These are phyloP conservation scores for Caloboletus firmus DNA, from an alignment of 1,284 basidiomycete genomes.

Conservation along the genomic window DNA sequence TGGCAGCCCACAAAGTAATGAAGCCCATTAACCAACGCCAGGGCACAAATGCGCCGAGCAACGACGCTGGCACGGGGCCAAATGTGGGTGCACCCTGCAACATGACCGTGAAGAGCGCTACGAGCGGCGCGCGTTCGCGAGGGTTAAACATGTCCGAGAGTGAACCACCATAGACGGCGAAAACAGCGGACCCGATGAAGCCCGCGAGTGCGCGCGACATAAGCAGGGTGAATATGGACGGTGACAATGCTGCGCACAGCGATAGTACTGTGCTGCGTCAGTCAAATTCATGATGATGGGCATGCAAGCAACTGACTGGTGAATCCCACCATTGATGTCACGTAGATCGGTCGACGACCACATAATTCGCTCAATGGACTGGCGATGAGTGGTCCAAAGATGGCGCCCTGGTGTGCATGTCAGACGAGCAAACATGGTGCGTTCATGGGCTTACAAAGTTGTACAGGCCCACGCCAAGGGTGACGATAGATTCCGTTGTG, in stretches of 20 bases:
- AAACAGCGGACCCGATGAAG: constrained; percentile 27
- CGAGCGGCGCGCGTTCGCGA: constrained; percentile 26
- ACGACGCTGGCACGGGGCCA: constrained; percentile 28
- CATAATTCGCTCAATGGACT: constrained; percentile 30
- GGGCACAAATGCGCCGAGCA: constrained; percentile 21
- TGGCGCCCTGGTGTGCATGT: constrained; percentile 21
- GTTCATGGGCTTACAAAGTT: constrained; percentile 21
- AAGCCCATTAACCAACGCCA: constrained; percentile 32
- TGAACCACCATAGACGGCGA: constrained; percentile 31
- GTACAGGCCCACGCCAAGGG: constrained; percentile 31
- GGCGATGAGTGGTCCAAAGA: constrained; percentile 30
- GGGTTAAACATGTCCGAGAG: constrained; percentile 31
- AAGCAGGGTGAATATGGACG: constrained; percentile 20
- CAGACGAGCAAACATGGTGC: neutral
- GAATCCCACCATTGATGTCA: constrained; percentile 23
- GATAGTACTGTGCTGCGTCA: constrained; percentile 27
- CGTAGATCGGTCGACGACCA: constrained; percentile 28
- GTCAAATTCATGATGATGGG: neutral
- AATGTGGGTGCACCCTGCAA: constrained; percentile 31
- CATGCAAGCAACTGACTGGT: constrained; percentile 15
- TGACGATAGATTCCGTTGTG: constrained; percentile 20
- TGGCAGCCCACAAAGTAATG: constrained; percentile 23
- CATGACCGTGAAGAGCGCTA: constrained; percentile 30
- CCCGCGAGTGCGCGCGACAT: constrained; percentile 23
- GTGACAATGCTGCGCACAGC: constrained; percentile 23